Evolutionary conservation across 768 basidiomycete genomes (phyloP).

Genomic region (Tremella fuciformis): DNA sequence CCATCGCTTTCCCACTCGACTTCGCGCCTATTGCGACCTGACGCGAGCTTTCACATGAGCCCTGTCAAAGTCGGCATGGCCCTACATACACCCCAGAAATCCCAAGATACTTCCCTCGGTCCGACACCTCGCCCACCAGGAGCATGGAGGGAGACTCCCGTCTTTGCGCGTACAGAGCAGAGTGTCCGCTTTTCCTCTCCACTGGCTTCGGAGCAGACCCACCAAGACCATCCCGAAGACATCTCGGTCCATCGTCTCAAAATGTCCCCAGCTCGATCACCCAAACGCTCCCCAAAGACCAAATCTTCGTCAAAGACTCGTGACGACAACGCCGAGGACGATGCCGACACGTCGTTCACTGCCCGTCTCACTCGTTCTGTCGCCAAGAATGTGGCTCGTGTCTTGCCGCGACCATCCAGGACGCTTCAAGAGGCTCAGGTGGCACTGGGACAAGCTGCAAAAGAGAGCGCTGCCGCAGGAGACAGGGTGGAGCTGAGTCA

Average conservation of each 20-base stretch:
- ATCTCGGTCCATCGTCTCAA: constrained; percentile 31
- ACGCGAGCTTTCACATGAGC: constrained; percentile 6
- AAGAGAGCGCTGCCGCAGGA: constrained; percentile 11
- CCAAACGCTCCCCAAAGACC: neutral
- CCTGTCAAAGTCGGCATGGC: constrained; percentile 25
- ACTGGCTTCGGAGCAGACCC: constrained; percentile 3
- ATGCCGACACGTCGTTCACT: constrained; percentile 22
- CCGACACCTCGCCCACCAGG: constrained; percentile 8
- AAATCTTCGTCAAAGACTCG: no score
- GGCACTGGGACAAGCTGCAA: constrained; percentile 17
- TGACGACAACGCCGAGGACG: neutral
- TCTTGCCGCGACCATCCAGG: constrained; percentile 6
- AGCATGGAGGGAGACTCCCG: constrained; percentile 2
- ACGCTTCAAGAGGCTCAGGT: constrained; percentile 14
- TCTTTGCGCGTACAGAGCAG: constrained; percentile 1
- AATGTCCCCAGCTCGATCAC: constrained; percentile 18
- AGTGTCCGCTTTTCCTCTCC: constrained; percentile 30
- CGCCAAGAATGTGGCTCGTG: constrained; percentile 3
- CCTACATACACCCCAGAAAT: neutral
- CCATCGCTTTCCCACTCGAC: neutral
- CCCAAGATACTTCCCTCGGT: neutral
- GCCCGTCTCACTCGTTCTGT: constrained; percentile 7
- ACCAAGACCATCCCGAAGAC: neutral
- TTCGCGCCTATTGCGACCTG: neutral
- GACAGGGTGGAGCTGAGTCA: constrained; percentile 23